These are phyloP conservation scores for Rhizopogon rudus DNA, from an alignment of 768 basidiomycete genomes.

Conservation along the genomic window DNA sequence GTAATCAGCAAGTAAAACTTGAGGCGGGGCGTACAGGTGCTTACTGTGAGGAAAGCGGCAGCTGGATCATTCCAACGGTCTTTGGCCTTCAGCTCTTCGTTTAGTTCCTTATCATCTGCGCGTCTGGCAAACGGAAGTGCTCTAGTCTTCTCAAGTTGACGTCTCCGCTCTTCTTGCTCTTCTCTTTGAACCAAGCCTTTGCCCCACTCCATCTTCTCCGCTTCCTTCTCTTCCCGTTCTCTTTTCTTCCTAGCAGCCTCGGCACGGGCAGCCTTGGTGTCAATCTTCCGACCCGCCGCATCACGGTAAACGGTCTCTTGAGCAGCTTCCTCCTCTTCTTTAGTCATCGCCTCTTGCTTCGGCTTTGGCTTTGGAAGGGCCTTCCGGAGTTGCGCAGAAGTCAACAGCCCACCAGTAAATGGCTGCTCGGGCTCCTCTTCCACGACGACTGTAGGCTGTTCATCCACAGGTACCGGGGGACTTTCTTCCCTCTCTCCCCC, in stretches of 20 bases:
- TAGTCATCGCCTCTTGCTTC: constrained; percentile 32
- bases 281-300: constrained; percentile 80
- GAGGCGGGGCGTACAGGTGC: constrained; percentile 15
- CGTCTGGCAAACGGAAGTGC: constrained; percentile 66
- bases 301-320: constrained; percentile 96
- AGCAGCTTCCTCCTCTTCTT: constrained; percentile 49
- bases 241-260: constrained; percentile 80
- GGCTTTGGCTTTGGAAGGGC: constrained; percentile 41
- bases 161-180: constrained; percentile 61
- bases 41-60: constrained; percentile 84
- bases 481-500: constrained; percentile 44
- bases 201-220: constrained; percentile 95
- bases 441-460: constrained; percentile 60
- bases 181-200: constrained; percentile 91
- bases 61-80: constrained; percentile 98
- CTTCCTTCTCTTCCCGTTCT: constrained; percentile 81
- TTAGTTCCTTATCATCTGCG: constrained; percentile 81
- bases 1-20: background rate
- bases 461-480: constrained; percentile 55
- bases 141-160: constrained; percentile 65
- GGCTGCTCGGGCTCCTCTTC: constrained; percentile 36
- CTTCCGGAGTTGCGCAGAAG: constrained; percentile 69
- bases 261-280: constrained; percentile 78
- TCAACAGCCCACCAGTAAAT: constrained; percentile 75
- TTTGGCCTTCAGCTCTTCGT: constrained; percentile 75